Percentiles rank a stretch among this genome's conserved stretches.
Evolutionary conservation across 2,329 filamentous ascomycete genomes (phyloP).

Genomic region (Ophiocordyceps unilateralis): DNA sequence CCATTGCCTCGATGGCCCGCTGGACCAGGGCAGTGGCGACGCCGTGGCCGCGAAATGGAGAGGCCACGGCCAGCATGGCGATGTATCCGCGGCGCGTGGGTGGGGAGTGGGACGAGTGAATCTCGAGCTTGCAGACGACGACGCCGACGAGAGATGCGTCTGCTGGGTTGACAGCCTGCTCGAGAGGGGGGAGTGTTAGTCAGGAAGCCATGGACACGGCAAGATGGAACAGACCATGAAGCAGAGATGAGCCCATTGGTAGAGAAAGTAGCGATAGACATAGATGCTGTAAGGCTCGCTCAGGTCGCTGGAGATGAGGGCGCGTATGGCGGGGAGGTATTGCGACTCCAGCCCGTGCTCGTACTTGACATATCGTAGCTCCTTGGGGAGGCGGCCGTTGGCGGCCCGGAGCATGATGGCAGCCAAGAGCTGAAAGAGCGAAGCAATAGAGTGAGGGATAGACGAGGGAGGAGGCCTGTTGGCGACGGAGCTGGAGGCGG

Average conservation of each 20-base stretch:
- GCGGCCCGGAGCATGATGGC: neutral
- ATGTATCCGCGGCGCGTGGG: conserved; percentile 77
- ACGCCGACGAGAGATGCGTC: conserved; percentile 63
- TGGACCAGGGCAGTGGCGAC: conserved; percentile 82
- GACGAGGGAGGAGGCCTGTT: neutral
- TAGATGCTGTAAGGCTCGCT: conserved; percentile 99
- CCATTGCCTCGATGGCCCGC: conserved; percentile 84
- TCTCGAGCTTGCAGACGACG: conserved; percentile 86
- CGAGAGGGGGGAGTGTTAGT: neutral
- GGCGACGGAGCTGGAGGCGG: neutral
- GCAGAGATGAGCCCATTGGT: conserved; percentile 95
- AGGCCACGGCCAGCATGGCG: conserved; percentile 88
- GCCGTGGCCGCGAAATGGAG: conserved; percentile 63
- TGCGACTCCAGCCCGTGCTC: conserved; percentile 40
- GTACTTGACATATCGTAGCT: conserved; percentile 44
- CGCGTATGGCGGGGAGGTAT: conserved; percentile 72
- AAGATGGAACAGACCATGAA: conserved; percentile 51
- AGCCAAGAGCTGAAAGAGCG: neutral
- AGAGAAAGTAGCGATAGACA: conserved; percentile 94
- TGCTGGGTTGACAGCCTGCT: conserved; percentile 39
- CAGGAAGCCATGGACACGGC: neutral
- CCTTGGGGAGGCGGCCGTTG: conserved; percentile 19
- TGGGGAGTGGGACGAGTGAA: conserved; percentile 65
- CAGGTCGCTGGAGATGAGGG: conserved; percentile 86
- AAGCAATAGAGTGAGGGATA: neutral